Percentiles rank a stretch among this genome's conserved stretches.
Evolutionary conservation across 2,329 filamentous ascomycete species (phyloP).

Genomic region (Rhinocladiella mackenziei): DNA sequence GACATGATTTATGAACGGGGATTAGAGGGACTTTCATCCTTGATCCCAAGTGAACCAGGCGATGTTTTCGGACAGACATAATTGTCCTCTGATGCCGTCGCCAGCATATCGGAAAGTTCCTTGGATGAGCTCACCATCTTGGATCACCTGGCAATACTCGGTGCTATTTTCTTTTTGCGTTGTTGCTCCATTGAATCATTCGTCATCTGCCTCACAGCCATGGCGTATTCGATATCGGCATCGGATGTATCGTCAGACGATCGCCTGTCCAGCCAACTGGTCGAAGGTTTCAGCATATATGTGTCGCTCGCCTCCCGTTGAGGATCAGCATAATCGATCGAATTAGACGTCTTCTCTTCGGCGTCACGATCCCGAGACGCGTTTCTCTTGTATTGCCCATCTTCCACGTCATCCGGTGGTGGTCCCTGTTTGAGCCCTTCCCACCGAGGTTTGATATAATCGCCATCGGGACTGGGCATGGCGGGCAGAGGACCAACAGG

Average conservation of each 20-base stretch:
- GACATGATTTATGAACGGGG: no score
- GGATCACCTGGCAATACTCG: constrained; percentile 12
- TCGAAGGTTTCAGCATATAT: constrained; percentile 15
- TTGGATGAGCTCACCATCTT: background rate
- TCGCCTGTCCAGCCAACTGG: constrained; percentile 19
- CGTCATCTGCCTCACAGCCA: constrained; percentile 26
- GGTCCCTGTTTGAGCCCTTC: constrained; percentile 17
- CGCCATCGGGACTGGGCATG: constrained; percentile 21
- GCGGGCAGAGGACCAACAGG: constrained; percentile 14
- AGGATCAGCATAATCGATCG: constrained; percentile 25
- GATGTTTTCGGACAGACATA: no score
- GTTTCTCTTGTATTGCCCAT: constrained; percentile 18
- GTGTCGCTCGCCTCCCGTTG: constrained; percentile 25
- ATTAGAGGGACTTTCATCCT: no score
- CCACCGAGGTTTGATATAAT: constrained; percentile 20
- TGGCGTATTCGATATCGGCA: constrained; percentile 27
- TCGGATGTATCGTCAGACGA: constrained; percentile 25
- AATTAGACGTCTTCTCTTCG: constrained; percentile 25
- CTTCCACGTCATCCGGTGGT: constrained; percentile 20
- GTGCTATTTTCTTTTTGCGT: constrained; percentile 17
- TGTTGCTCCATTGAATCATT: constrained; percentile 19
- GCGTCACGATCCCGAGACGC: constrained; percentile 28
- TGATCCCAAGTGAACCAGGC: no score
- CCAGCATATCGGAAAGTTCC: no score
- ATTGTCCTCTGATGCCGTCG: no score